These are phyloP conservation scores for Lithospermum erythrorhizon DNA, from an alignment of 257 asterid species.

Conservation along the genomic window DNA sequence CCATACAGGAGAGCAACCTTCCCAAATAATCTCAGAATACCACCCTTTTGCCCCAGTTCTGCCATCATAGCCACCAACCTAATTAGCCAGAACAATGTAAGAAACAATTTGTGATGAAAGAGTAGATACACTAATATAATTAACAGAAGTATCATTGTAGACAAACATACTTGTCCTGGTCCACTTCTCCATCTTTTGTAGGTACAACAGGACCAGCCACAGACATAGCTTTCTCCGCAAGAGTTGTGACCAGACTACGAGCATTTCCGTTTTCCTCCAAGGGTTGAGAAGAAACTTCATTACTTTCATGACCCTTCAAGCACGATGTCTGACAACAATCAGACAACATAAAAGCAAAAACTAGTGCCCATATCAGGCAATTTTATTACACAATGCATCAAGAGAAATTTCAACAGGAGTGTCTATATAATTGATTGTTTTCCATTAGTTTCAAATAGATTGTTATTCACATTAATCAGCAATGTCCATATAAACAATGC, in stretches of 20 bases:
- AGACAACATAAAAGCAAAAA: background rate
- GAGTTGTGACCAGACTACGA: slow-evolving; percentile 52
- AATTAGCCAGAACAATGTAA: slow-evolving; percentile 17
- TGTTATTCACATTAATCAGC: too few relatives aligned
- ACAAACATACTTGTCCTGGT: slow-evolving; percentile 69
- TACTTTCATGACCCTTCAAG: slow-evolving; percentile 40
- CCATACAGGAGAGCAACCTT: slow-evolving; percentile 94
- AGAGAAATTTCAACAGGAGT: background rate
- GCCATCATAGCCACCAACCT: slow-evolving; percentile 85
- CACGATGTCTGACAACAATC: slow-evolving; percentile 13
- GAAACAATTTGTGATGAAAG: slow-evolving; percentile 13
- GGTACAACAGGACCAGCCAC: slow-evolving; percentile 96
- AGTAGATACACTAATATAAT: slow-evolving; percentile 2
- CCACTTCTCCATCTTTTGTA: slow-evolving; percentile 73
- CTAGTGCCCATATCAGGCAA: background rate
- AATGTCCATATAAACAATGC: too few relatives aligned
- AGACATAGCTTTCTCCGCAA: slow-evolving; percentile 94
- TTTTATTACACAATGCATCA: background rate
- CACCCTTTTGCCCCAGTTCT: slow-evolving; percentile 89
- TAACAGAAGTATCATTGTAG: background rate
- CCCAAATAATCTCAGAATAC: slow-evolving; percentile 63
- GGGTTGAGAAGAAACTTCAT: slow-evolving; percentile 25
- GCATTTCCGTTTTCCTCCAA: slow-evolving; percentile 22
- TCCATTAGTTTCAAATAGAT: too few relatives aligned
- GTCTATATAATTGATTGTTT: slow-evolving; percentile 46